Evolutionary conservation across 352 stramenopile species (phyloP).

Genomic region (Peronospora destructor): DNA sequence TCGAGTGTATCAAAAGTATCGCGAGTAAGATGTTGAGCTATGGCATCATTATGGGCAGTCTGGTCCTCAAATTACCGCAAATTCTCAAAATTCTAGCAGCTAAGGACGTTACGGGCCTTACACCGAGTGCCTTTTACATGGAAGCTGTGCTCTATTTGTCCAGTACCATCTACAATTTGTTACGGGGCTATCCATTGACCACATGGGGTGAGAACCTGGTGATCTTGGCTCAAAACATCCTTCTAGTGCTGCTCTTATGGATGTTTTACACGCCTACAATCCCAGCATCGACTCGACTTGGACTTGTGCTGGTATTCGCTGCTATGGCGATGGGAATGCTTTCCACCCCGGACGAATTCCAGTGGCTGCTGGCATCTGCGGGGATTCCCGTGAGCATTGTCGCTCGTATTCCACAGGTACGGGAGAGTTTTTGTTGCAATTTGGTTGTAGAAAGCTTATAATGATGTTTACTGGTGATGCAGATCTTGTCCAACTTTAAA

Average conservation of each 20-base stretch:
- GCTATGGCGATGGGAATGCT: constrained; percentile 47
- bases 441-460: background rate
- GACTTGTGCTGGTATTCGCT: constrained; percentile 43
- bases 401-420: constrained; percentile 73
- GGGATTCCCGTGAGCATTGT: constrained; percentile 75
- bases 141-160: constrained; percentile 80
- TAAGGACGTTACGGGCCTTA: constrained; percentile 79
- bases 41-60: constrained; percentile 77
- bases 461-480: background rate
- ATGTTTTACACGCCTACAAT: constrained; percentile 58
- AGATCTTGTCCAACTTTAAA: constrained; percentile 86
- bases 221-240: constrained; percentile 79
- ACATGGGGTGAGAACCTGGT: constrained; percentile 84
- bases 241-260: constrained; percentile 81
- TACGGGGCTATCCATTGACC: constrained; percentile 76
- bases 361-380: constrained; percentile 67
- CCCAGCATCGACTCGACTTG: constrained; percentile 36
- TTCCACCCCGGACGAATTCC: constrained; percentile 58
- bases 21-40: constrained; percentile 82
- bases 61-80: constrained; percentile 86
- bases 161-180: constrained; percentile 77
- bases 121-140: constrained; percentile 84
- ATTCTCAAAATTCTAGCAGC: constrained; percentile 84
- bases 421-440: background rate
- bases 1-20: constrained; percentile 76